Evolutionary conservation across 208 protist genomes (phyloP).

Genomic region (Jaenimonas drosophilae): DNA sequence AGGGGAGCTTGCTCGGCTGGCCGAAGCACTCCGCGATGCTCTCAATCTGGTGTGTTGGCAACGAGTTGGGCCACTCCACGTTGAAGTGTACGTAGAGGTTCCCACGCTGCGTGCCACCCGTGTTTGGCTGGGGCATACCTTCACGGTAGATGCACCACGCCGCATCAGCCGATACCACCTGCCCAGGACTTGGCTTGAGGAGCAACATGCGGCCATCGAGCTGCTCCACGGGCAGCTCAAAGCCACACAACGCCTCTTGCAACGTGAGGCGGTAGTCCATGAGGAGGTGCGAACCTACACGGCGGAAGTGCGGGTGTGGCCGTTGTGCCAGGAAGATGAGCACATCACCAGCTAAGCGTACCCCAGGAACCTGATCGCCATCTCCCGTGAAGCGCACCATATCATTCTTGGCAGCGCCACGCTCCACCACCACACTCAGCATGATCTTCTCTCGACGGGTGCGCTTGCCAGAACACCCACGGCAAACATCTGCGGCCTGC

Average conservation of each 20-base stretch:
- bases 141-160: constrained; percentile 72
- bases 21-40: constrained; percentile 29
- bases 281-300: constrained; percentile 90
- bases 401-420: constrained; percentile 89
- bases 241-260: constrained; percentile 90
- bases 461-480: constrained; percentile 88
- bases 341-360: constrained; percentile 91
- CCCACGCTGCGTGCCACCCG: constrained; percentile 57
- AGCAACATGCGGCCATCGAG: constrained; percentile 78
- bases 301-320: constrained; percentile 86
- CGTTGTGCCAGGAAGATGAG: constrained; percentile 92
- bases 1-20: constrained; percentile 20
- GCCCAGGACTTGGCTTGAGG: constrained; percentile 45
- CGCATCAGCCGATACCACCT: constrained; percentile 68
- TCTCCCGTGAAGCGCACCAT: constrained; percentile 92
- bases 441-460: constrained; percentile 87
- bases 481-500: constrained; percentile 86
- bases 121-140: constrained; percentile 85
- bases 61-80: constrained; percentile 69
- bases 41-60: constrained; percentile 21
- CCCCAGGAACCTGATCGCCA: constrained; percentile 86
- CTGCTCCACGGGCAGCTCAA: constrained; percentile 81
- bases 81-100: constrained; percentile 80
- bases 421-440: constrained; percentile 93
- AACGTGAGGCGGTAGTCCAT: constrained; percentile 85